These are phyloP conservation scores for Sinapis alba DNA, from an alignment of 441 rosid species.

Conservation along the genomic window DNA sequence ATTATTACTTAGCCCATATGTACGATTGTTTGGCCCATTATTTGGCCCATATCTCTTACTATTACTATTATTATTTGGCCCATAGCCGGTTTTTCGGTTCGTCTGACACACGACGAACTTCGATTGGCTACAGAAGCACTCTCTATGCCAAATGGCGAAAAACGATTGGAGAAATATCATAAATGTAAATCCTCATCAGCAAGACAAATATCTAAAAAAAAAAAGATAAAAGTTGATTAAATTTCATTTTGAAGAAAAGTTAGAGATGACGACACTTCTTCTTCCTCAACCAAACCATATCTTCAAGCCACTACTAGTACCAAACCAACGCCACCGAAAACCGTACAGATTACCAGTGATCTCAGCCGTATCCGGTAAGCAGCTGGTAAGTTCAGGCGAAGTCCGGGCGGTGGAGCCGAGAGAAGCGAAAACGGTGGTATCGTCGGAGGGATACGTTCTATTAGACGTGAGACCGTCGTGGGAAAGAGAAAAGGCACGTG, in stretches of 20 bases:
- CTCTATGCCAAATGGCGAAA: neutral
- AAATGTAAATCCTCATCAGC: constrained; percentile 3
- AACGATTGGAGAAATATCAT: neutral
- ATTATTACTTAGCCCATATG: no score
- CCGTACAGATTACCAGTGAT: constrained; percentile 23
- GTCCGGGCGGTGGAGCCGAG: constrained; percentile 60
- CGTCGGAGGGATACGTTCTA: constrained; percentile 59
- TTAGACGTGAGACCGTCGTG: constrained; percentile 83
- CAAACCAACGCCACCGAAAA: constrained; percentile 10
- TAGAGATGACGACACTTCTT: constrained; percentile 39
- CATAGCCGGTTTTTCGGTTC: neutral
- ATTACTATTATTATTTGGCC: neutral
- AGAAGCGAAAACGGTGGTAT: constrained; percentile 59
- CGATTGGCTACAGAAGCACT: neutral
- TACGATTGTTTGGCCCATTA: neutral
- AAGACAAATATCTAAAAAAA: neutral
- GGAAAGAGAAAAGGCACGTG: constrained; percentile 85
- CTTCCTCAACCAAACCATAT: constrained; percentile 34
- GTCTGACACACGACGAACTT: neutral
- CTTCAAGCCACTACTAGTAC: constrained; percentile 17
- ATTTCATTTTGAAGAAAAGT: neutral
- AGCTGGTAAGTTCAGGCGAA: constrained; percentile 65
- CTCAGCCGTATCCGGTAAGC: constrained; percentile 41
- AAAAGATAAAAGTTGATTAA: neutral
- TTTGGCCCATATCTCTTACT: no score